Base-by-base conservation (phyloP, 2,329 filamentous ascomycete species). In the Clonostachys sp. region DNA sequence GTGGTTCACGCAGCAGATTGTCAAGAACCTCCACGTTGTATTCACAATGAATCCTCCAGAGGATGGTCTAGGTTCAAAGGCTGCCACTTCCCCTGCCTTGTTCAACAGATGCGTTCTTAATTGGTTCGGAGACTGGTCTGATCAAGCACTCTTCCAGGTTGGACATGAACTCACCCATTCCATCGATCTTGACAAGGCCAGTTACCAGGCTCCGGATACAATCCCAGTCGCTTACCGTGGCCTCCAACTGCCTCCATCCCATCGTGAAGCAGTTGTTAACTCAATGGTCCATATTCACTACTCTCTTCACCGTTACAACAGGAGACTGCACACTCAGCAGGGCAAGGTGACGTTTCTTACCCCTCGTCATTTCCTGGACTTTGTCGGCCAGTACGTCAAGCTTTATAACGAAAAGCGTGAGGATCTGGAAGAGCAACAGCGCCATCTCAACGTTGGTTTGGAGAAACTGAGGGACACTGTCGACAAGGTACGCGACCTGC, bases 101-200 rank as follows among this genome's bases (percentile, higher is more conserved):
- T 99, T 99, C 86, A 99, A 99, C 74, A 87, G 94, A 78, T 99
- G 94, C 63, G 94, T 99, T 44, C 85, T 99, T 57, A 99, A 99
- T 71, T 99, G 94, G 94, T 96, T 99, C 65, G 94, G 94, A 54
- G 94, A 99, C 70, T 99, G 94, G 94, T 99, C 94, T 45, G 94
- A 99, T 66, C 94, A 99, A 71, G 95, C 94, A 36, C 80, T 99
- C 17, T 99, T 95, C 84, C 95, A 99, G 68, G 95, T 99, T 53
- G 91, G 89, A 20, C 91, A 89, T 53, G 94, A 99, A 67, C 82
- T 99, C 49, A 99, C 95, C 1, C 88, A 95, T 55, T 92, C 90
- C n/a, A 84, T 99, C 50, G 94, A 99, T 63, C 78, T 99, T 47
- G 94, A 99, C 63, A 86, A 91, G 52, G 77, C 88, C 45, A 91